Percentiles rank a stretch among this genome's conserved stretches.
Conservation (phyloP, 768 basidiomycete species). For the Russula griseocarnosa region DNA sequence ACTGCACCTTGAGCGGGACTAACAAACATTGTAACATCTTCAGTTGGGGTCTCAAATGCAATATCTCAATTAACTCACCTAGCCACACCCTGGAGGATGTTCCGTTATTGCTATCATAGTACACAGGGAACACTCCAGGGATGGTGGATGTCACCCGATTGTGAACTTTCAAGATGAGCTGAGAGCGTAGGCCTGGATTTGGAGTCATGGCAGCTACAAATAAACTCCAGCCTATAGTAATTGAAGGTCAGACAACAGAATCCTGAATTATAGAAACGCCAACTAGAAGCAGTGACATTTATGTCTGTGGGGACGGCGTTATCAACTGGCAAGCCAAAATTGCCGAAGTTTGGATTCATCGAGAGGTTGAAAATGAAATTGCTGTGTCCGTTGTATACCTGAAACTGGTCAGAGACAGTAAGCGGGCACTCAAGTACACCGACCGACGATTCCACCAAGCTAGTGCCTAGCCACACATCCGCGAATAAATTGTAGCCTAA, state of each 20-base stretch:
- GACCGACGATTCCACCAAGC: conserved; percentile 41
- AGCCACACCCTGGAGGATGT: background rate
- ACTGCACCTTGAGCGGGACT: conserved; percentile 31
- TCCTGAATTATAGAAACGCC: background rate
- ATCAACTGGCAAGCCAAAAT: conserved; percentile 21
- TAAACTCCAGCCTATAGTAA: conserved; percentile 13
- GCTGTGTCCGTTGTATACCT: conserved; percentile 20
- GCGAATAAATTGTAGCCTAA: conserved; percentile 60
- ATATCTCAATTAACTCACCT: conserved; percentile 14
- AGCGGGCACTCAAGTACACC: background rate
- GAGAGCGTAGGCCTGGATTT: background rate
- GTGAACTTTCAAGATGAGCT: conserved; percentile 15
- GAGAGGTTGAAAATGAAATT: conserved; percentile 5
- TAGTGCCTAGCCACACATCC: conserved; percentile 53
- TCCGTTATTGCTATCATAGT: conserved; percentile 10
- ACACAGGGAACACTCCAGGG: conserved; percentile 6
- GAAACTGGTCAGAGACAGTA: background rate
- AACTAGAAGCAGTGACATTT: conserved; percentile 1
- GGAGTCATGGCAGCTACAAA: conserved; percentile 20
- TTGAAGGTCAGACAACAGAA: background rate
- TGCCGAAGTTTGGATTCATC: background rate
- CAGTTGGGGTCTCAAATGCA: background rate
- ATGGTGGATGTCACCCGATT: background rate
- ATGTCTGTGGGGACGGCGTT: background rate
- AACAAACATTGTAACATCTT: background rate